phyloP scores from a whole-genome alignment of 2,329 filamentous ascomycete genomes.

The Spiromastix sp. region DNA sequence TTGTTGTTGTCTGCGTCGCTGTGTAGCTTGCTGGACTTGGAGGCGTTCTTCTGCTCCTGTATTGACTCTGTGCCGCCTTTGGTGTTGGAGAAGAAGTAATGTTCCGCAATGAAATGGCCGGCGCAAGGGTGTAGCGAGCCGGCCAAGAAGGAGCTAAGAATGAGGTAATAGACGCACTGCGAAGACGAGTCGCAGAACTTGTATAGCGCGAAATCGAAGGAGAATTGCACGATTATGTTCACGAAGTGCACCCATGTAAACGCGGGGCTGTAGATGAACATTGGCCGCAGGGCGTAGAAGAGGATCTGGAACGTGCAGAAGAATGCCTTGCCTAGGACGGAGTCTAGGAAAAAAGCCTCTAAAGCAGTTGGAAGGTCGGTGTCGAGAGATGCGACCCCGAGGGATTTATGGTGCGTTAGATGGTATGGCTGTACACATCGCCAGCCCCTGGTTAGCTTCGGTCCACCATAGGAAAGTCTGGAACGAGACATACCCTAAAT shows the following conservation, averaged over 20 bases:
- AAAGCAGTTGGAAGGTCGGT: constrained; percentile 88
- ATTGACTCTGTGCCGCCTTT: constrained; percentile 36
- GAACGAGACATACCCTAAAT: constrained; percentile 58
- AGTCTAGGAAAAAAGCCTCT: constrained; percentile 89
- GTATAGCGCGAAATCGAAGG: constrained; percentile 65
- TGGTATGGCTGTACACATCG: constrained; percentile 74
- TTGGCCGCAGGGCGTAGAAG: constrained; percentile 93
- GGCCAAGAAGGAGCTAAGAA: constrained; percentile 85
- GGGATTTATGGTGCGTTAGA: constrained; percentile 96
- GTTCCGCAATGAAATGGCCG: constrained; percentile 97
- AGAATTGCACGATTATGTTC: constrained; percentile 68
- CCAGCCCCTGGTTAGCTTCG: not conserved
- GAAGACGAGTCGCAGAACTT: constrained; percentile 43
- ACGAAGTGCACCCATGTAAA: constrained; percentile 74
- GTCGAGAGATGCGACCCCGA: constrained; percentile 91
- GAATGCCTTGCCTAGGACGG: constrained; percentile 87
- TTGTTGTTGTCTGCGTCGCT: constrained; percentile 16
- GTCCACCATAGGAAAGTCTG: too few relatives aligned
- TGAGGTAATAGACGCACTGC: constrained; percentile 66
- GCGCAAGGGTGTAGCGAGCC: constrained; percentile 90
- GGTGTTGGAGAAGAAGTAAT: constrained; percentile 58
- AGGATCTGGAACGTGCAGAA: constrained; percentile 99
- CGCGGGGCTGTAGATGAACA: constrained; percentile 84
- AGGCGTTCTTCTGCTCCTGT: constrained; percentile 38
- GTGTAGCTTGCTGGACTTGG: constrained; percentile 19